These are phyloP conservation scores for Lyophyllum shimeji DNA, from an alignment of 768 basidiomycete species.

Conservation along the genomic window DNA sequence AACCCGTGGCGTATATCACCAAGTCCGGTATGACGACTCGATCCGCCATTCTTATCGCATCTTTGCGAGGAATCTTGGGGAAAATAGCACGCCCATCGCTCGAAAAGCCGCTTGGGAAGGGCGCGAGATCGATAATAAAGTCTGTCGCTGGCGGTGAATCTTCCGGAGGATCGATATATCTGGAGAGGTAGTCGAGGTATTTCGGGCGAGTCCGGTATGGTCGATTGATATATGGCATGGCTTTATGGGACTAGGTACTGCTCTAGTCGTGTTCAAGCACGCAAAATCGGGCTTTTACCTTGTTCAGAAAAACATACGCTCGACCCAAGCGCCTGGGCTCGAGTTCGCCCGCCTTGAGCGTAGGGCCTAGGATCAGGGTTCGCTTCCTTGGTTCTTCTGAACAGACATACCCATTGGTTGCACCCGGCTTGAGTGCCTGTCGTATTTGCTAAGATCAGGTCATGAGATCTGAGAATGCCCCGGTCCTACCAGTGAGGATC, in stretches of 20 bases:
- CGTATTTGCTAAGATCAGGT: conserved; percentile 29
- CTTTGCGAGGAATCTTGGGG: conserved; percentile 40
- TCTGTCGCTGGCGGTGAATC: conserved; percentile 44
- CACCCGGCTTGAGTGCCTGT: conserved; percentile 54
- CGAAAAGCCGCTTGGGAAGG: conserved; percentile 50
- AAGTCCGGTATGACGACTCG: conserved; percentile 44
- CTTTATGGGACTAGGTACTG: conserved; percentile 46
- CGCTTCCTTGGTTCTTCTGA: not conserved
- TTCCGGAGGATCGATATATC: conserved; percentile 59
- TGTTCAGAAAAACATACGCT: conserved; percentile 66
- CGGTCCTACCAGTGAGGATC: conserved; percentile 50
- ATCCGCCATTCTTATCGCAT: conserved; percentile 37
- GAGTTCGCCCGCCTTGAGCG: conserved; percentile 47
- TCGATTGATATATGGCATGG: conserved; percentile 61
- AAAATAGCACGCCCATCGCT: conserved; percentile 45
- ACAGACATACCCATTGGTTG: conserved; percentile 52
- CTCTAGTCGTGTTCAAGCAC: not conserved
- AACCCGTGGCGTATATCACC: conserved; percentile 51
- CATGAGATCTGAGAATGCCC: conserved; percentile 9
- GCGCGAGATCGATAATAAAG: conserved; percentile 51
- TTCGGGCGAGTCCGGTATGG: conserved; percentile 47
- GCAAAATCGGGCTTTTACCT: conserved; percentile 27
- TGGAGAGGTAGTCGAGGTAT: conserved; percentile 45
- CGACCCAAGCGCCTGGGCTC: conserved; percentile 52
- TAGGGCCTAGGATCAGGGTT: not conserved